Evolutionary conservation across 2,329 filamentous ascomycete species (phyloP).

Genomic region (Aspergillus fijiensis): DNA sequence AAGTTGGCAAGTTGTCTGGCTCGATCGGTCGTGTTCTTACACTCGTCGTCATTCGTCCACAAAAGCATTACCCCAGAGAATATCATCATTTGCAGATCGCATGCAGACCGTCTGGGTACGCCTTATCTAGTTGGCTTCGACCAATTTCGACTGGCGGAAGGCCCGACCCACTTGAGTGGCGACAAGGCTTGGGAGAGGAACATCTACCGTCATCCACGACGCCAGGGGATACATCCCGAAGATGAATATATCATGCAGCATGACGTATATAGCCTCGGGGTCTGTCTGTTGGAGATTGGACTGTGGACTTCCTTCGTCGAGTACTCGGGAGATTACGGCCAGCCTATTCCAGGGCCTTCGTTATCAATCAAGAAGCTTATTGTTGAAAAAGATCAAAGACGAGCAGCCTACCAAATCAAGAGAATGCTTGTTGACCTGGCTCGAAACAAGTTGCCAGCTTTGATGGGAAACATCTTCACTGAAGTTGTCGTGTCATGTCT

Average conservation of each 20-base stretch:
- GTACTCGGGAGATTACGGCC: too few relatives aligned
- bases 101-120: neutral
- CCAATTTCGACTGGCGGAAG: conserved; percentile 38
- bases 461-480: too few relatives aligned
- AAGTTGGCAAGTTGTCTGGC: conserved; percentile 30
- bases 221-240: conserved; percentile 44
- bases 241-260: conserved; percentile 53
- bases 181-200: conserved; percentile 46
- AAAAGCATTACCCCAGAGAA: conserved; percentile 48
- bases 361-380: too few relatives aligned
- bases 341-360: too few relatives aligned
- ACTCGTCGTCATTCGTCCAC: conserved; percentile 47
- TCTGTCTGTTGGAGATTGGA: conserved; percentile 55
- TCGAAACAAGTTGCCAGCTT: too few relatives aligned
- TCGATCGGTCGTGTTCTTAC: conserved; percentile 36
- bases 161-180: conserved; percentile 31
- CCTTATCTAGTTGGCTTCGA: conserved; percentile 50
- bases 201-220: conserved; percentile 52
- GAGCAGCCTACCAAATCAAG: too few relatives aligned
- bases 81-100: conserved; percentile 11
- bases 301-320: conserved; percentile 27
- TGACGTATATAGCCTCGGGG: conserved; percentile 58
- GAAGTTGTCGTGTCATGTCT: too few relatives aligned
- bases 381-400: too few relatives aligned
- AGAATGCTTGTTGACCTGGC: too few relatives aligned